Evolutionary conservation across 1,284 basidiomycete genomes (phyloP).

Genomic region (Fomitopsis betulina): DNA sequence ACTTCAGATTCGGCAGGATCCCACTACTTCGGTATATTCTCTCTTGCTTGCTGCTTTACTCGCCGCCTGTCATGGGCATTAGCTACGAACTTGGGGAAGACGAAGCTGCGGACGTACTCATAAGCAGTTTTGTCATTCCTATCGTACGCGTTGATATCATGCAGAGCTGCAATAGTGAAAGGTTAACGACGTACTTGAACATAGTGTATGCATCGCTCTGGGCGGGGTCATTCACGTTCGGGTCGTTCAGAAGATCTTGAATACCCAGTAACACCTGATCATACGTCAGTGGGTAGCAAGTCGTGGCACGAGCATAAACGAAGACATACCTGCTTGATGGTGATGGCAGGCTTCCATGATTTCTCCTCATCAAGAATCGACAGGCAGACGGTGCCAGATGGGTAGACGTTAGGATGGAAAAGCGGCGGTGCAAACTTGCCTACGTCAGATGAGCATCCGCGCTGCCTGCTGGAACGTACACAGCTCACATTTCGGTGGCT

Average conservation of each 20-base stretch:
- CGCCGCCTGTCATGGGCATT: conserved; percentile 47
- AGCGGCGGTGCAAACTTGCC: conserved; percentile 96
- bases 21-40: conserved; percentile 74
- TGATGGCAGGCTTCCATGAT: conserved; percentile 98
- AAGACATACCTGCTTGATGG: conserved; percentile 87
- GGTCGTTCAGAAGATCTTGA: conserved; percentile 91
- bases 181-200: conserved; percentile 75
- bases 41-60: conserved; percentile 79
- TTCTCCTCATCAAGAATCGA: conserved; percentile 99
- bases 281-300: background rate
- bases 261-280: conserved; percentile 89
- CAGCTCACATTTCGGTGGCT: conserved; percentile 87
- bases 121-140: conserved; percentile 91
- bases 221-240: conserved; percentile 93
- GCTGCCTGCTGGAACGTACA: conserved; percentile 1
- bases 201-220: conserved; percentile 97
- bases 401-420: conserved; percentile 99
- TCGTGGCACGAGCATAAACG: background rate
- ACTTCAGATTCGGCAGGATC: background rate
- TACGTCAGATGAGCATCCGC: conserved; percentile 30
- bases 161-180: background rate
- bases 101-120: conserved; percentile 54
- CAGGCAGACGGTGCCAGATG: conserved; percentile 96
- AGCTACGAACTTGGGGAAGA: conserved; percentile 1
- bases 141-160: conserved; percentile 3